Percentiles rank a stretch among this genome's conserved stretches.
These are phyloP conservation scores for Blastobotrys persicus DNA, from an alignment of 1,139 yeast genomes.

Conservation along the genomic window DNA sequence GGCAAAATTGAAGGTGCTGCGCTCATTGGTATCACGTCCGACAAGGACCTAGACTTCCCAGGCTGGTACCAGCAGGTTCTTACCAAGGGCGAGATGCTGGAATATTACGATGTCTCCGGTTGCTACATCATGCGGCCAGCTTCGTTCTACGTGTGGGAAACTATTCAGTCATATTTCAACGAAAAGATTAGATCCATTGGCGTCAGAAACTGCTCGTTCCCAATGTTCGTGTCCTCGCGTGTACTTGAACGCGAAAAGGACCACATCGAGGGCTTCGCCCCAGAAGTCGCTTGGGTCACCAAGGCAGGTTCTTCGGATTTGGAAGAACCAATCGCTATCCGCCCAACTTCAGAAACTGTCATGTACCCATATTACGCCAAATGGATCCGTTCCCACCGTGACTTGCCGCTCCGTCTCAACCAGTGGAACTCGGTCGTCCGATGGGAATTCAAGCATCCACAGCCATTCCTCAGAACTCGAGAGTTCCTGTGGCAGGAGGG, in stretches of 20 bases:
- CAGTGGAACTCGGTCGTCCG: slow-evolving; percentile 99
- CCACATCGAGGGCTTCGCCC: slow-evolving; percentile 98
- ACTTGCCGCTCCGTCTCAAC: slow-evolving; percentile 90
- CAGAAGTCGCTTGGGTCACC: slow-evolving; percentile 99
- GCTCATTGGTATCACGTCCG: slow-evolving; percentile 92
- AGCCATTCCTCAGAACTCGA: slow-evolving; percentile 97
- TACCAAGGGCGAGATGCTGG: slow-evolving; percentile 94
- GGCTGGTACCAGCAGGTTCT: slow-evolving; percentile 96
- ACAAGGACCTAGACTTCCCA: slow-evolving; percentile 87
- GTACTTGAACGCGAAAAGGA: slow-evolving; percentile 97
- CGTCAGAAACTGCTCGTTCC: slow-evolving; percentile 94
- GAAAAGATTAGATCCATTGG: slow-evolving; percentile 77
- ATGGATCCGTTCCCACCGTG: slow-evolving; percentile 98
- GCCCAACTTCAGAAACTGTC: slow-evolving; percentile 99
- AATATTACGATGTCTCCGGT: slow-evolving; percentile 97
- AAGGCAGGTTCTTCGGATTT: slow-evolving; percentile 90
- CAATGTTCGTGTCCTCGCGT: slow-evolving; percentile 92
- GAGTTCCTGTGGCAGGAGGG: slow-evolving; percentile 99
- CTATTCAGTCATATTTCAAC: slow-evolving; percentile 86
- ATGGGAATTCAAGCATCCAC: slow-evolving; percentile 99
- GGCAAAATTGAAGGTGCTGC: slow-evolving; percentile 78
- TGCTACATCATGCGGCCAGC: slow-evolving; percentile 97
- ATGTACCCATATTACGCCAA: slow-evolving; percentile 99
- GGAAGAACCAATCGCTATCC: slow-evolving; percentile 97
- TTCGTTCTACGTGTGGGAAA: slow-evolving; percentile 93